A percentile compares a stretch with the other conserved stretches of the same genome.
phyloP scores from a whole-genome alignment of 768 basidiomycete species.

The Rhizopogon salebrosus region DNA sequence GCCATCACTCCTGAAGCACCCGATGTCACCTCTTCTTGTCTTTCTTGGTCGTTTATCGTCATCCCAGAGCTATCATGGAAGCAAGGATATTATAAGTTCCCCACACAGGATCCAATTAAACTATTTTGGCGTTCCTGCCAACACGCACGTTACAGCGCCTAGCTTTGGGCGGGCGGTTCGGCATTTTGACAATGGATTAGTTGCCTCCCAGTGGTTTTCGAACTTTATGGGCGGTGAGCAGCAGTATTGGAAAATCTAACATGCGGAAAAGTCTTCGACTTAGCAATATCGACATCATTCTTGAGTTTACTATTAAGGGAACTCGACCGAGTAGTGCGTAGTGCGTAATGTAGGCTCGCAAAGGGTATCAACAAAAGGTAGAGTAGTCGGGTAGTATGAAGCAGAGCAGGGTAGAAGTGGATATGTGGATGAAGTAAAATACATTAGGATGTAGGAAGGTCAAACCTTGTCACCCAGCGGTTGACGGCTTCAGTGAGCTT shows the following conservation, averaged over 20 bases:
- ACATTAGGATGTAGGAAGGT: not conserved
- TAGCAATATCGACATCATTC: not conserved
- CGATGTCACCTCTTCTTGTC: slow-evolving; percentile 13
- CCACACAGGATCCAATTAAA: not conserved
- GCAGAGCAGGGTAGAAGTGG: not conserved
- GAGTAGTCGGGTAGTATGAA: not conserved
- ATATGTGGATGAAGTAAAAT: not conserved
- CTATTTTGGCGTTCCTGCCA: not conserved
- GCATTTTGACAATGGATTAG: not conserved
- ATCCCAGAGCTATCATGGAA: slow-evolving; percentile 19
- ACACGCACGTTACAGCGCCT: slow-evolving; percentile 26
- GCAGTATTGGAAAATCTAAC: not conserved
- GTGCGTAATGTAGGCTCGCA: not conserved
- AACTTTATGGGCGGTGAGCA: not conserved
- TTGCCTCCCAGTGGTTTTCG: not conserved
- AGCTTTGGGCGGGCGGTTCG: slow-evolving; percentile 10
- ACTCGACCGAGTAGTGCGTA: not conserved
- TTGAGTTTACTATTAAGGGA: not conserved
- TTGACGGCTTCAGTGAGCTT: not conserved
- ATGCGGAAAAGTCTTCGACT: not conserved
- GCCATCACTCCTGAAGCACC: slow-evolving; percentile 16
- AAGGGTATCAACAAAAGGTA: not conserved
- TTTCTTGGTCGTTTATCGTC: slow-evolving; percentile 22
- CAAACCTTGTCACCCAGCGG: not conserved
- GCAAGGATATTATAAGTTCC: not conserved